Conservation (phyloP, 345 rosid genomes). For the Arabis hirsuta region DNA sequence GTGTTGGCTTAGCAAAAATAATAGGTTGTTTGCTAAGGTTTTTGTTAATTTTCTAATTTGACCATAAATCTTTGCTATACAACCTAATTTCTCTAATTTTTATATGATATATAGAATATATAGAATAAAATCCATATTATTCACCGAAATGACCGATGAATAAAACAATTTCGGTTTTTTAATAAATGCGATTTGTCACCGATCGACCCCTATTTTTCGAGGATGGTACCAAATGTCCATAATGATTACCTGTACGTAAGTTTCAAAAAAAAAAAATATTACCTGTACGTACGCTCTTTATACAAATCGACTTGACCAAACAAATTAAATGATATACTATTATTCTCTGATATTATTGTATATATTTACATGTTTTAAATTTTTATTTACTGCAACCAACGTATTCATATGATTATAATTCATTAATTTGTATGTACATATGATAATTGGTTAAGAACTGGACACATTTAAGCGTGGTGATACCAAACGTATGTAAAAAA, state of each 20-base stretch:
- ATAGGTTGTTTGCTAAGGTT: too few relatives aligned
- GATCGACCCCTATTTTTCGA: constrained; percentile 22
- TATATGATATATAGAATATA: not conserved
- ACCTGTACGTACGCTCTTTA: constrained; percentile 12
- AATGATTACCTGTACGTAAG: constrained; percentile 12
- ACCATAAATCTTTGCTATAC: too few relatives aligned
- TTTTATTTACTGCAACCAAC: not conserved
- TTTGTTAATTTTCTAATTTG: too few relatives aligned
- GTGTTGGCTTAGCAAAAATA: too few relatives aligned
- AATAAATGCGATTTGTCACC: constrained; percentile 28
- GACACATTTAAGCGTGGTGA: not conserved
- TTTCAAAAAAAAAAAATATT: too few relatives aligned
- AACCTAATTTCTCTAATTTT: too few relatives aligned
- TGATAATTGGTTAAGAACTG: not conserved
- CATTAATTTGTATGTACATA: not conserved
- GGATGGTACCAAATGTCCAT: constrained; percentile 40
- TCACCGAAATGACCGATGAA: constrained; percentile 18
- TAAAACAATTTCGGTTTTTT: not conserved
- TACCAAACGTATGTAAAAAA: not conserved
- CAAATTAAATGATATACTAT: constrained; percentile 5
- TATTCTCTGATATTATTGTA: not conserved
- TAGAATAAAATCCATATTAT: not conserved
- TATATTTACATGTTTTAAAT: not conserved
- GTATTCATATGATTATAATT: not conserved
- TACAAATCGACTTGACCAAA: constrained; percentile 28